Percentiles rank a stretch among this genome's conserved stretches.
These are phyloP conservation scores for Coemansia sp. DNA, from an alignment of 192 early-diverging fungal species.

Conservation along the genomic window DNA sequence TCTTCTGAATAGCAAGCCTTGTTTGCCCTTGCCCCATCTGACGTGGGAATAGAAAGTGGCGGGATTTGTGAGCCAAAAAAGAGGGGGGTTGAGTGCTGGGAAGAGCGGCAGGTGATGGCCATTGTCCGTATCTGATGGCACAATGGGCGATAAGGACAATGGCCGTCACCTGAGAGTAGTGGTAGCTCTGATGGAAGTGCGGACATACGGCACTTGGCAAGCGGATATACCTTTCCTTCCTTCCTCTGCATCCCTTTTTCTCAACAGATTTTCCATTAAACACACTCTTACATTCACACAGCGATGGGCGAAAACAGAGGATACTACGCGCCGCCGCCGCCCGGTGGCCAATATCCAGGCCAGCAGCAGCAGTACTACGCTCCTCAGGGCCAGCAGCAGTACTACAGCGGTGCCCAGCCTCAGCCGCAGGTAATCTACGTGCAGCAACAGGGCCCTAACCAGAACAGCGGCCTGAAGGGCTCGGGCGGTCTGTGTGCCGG, in stretches of 20 bases:
- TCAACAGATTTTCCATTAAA: not conserved
- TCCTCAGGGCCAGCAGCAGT: slow-evolving; percentile 12
- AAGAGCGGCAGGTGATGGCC: not conserved
- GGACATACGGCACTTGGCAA: not conserved
- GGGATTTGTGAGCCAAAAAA: not conserved
- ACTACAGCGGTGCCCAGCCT: slow-evolving; percentile 18
- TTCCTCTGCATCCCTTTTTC: not conserved
- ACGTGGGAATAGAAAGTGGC: not conserved
- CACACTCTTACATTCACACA: not conserved
- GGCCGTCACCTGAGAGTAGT: not conserved
- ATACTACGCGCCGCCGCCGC: slow-evolving; percentile 15
- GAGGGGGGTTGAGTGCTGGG: not conserved
- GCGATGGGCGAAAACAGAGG: slow-evolving; percentile 15
- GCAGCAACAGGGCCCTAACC: slow-evolving; percentile 8
- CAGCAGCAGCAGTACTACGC: slow-evolving; percentile 6
- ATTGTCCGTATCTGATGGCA: not conserved
- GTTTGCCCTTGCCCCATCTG: not conserved
- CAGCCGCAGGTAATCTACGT: slow-evolving; percentile 6
- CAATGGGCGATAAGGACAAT: not conserved
- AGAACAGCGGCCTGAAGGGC: not conserved
- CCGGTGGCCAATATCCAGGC: not conserved
- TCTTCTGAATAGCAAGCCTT: not conserved
- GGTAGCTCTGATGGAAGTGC: not conserved
- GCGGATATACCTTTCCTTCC: not conserved
- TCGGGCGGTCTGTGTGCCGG: not conserved